Evolutionary conservation across 345 rosid species (phyloP).

Genomic region (Bretschneidera sinensis): DNA sequence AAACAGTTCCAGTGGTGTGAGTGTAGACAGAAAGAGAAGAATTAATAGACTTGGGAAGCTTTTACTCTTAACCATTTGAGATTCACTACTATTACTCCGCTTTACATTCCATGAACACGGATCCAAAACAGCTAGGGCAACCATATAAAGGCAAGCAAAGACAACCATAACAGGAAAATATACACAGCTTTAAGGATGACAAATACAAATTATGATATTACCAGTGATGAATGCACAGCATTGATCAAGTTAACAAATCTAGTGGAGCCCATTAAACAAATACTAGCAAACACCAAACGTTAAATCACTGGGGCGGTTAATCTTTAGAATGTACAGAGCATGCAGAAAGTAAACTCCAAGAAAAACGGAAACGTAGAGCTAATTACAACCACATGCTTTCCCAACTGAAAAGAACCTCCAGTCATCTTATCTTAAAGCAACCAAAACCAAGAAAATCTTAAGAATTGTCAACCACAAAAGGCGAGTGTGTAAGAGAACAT

Average conservation of each 20-base stretch:
- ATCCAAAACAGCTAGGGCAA: background rate
- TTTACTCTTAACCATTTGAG: background rate
- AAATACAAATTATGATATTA: background rate
- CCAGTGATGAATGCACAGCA: background rate
- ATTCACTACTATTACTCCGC: background rate
- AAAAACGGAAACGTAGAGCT: conserved; percentile 16
- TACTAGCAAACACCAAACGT: background rate
- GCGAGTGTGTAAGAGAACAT: background rate
- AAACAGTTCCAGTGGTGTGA: no score
- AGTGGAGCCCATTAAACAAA: background rate
- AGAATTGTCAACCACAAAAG: conserved; percentile 42
- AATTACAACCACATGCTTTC: conserved; percentile 33
- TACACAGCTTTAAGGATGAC: background rate
- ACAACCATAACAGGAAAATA: background rate
- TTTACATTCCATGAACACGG: background rate
- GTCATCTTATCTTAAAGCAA: conserved; percentile 41
- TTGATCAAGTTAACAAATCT: background rate
- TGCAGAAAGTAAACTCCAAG: conserved; percentile 30
- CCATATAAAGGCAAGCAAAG: no score
- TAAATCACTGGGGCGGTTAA: conserved; percentile 12
- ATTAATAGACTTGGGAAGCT: background rate
- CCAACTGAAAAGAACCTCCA: conserved; percentile 17
- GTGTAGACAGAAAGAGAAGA: background rate
- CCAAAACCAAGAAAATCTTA: conserved; percentile 28
- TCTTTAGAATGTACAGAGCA: conserved; percentile 14